Conservation (phyloP, 2,329 filamentous ascomycete species). For the Coleophoma eucalyptorum region DNA sequence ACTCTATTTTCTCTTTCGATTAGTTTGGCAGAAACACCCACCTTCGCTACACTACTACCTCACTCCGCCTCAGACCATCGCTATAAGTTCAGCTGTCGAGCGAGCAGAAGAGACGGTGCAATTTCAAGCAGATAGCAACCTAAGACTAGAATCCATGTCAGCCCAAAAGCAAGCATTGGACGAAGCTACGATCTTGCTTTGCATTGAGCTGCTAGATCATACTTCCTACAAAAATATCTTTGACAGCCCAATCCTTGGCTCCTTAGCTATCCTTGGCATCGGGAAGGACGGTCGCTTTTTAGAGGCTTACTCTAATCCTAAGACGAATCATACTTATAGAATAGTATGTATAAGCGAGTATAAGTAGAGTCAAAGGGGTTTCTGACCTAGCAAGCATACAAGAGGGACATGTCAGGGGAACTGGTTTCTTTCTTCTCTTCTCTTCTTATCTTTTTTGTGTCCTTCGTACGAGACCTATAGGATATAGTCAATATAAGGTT, state of each 20-base stretch:
- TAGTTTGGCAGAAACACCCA: conserved; percentile 1
- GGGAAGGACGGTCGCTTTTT: neutral
- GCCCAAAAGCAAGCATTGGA: conserved; percentile 1
- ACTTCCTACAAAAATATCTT: conserved; percentile 5
- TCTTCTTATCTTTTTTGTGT: no score
- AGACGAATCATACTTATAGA: no score
- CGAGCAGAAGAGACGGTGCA: neutral
- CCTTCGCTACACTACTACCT: conserved; percentile 1
- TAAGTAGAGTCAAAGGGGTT: no score
- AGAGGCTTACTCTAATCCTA: no score
- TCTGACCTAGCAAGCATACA: no score
- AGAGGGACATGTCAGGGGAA: no score
- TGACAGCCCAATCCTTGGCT: conserved; percentile 7
- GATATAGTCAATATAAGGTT: no score
- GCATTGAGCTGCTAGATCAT: conserved; percentile 7
- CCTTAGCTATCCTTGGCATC: conserved; percentile 8
- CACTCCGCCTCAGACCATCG: neutral
- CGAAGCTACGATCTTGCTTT: conserved; percentile 3
- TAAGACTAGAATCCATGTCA: neutral
- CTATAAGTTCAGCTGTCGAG: neutral
- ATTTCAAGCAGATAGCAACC: neutral
- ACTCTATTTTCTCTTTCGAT: conserved; percentile 7
- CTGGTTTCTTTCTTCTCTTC: no score
- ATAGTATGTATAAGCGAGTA: no score
- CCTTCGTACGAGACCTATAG: no score